Evolutionary conservation across 2,329 filamentous ascomycete species (phyloP).

Genomic region (Incumbomyces delicatus): DNA sequence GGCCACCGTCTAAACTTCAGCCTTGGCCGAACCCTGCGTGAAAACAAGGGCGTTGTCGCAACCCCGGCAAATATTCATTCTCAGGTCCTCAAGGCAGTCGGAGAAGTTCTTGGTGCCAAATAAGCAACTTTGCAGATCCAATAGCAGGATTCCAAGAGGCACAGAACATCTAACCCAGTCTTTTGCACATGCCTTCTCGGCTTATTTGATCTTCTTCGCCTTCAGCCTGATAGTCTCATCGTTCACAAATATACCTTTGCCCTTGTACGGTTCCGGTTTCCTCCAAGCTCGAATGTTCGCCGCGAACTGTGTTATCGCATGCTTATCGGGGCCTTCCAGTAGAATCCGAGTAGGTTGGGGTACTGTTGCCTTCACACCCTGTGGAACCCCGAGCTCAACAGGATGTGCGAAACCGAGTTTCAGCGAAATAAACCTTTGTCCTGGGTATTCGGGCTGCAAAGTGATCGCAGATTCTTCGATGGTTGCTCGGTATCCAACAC

Average conservation of each 20-base stretch:
- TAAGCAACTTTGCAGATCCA: slow-evolving; percentile 13
- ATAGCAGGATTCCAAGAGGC: neutral
- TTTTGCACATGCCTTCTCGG: slow-evolving; percentile 1
- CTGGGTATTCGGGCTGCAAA: slow-evolving; percentile 54
- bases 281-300: slow-evolving; percentile 83
- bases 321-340: slow-evolving; percentile 77
- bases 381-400: slow-evolving; percentile 76
- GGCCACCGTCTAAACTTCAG: slow-evolving; percentile 81
- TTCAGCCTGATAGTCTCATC: slow-evolving; percentile 97
- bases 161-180: too few species aligned
- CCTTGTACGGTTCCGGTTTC: slow-evolving; percentile 93
- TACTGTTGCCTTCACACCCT: slow-evolving; percentile 73
- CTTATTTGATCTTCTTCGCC: slow-evolving; percentile 90
- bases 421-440: slow-evolving; percentile 79
- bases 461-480: slow-evolving; percentile 68
- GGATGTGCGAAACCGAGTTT: slow-evolving; percentile 97
- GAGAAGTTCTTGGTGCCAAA: slow-evolving; percentile 58
- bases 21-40: slow-evolving; percentile 70
- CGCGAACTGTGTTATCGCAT: slow-evolving; percentile 82
- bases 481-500: slow-evolving; percentile 87
- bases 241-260: slow-evolving; percentile 97
- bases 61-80: slow-evolving; percentile 67
- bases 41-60: slow-evolving; percentile 90
- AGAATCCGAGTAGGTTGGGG: slow-evolving; percentile 87
- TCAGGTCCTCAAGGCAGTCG: slow-evolving; percentile 70